phyloP scores from a whole-genome alignment of 192 early-diverging fungal species.

The Entrophospora sp. region DNA sequence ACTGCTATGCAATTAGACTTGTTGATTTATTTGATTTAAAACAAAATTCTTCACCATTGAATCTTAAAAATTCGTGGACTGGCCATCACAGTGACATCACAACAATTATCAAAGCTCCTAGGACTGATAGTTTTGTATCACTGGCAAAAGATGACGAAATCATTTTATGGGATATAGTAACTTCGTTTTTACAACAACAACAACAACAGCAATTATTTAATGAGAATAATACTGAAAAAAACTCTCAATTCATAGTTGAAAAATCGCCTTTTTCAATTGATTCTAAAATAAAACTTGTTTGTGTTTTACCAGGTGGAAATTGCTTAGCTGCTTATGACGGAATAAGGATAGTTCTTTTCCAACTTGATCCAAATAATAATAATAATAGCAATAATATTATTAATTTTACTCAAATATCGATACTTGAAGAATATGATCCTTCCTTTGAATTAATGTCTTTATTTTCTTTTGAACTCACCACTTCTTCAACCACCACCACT shows the following conservation, averaged over 20 bases:
- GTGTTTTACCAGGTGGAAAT: not conserved
- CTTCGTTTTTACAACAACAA: constrained; percentile 24
- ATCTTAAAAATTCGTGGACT: constrained; percentile 55
- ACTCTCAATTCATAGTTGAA: not conserved
- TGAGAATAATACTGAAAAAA: too few relatives aligned
- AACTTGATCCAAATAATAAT: not conserved
- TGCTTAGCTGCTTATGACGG: constrained; percentile 5
- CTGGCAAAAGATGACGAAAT: constrained; percentile 43
- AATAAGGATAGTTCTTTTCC: not conserved
- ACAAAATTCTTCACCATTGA: constrained; percentile 46
- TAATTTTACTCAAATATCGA: not conserved
- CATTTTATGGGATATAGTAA: constrained; percentile 41
- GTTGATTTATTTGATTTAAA: constrained; percentile 67
- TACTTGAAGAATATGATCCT: constrained; percentile 3
- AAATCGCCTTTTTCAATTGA: not conserved
- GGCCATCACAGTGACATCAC: constrained; percentile 49
- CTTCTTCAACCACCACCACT: not conserved
- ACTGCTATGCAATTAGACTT: constrained; percentile 62
- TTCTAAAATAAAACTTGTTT: constrained; percentile 3
- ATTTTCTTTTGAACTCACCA: not conserved
- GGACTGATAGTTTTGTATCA: constrained; percentile 36
- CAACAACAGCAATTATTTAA: too few relatives aligned
- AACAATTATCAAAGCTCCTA: constrained; percentile 35
- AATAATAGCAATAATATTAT: too few relatives aligned
- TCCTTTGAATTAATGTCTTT: constrained; percentile 2